Base-by-base conservation (phyloP, 352 stramenopile species). In the Phytophthora tentaculata region DNA sequence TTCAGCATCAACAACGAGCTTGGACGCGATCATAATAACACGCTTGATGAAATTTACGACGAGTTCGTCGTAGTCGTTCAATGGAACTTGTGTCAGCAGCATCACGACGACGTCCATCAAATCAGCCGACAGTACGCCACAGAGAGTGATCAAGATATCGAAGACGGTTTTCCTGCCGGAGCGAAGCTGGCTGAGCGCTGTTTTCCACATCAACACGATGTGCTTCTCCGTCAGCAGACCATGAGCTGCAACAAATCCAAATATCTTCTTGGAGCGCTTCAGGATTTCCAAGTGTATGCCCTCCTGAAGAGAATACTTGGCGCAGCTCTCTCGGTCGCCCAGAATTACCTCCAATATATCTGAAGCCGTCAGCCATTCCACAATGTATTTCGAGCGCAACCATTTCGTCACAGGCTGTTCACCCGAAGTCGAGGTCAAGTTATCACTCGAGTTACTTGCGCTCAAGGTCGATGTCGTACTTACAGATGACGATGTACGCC, bases 321-420 rank as follows among this genome's bases (percentile, higher is more conserved):
- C 48, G 54, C 88, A 92, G 10, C 69, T 73, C 39, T 90, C 81
- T 45, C 71, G 73, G 52, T 96, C 83, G 2, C 89, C 89, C 22
- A 95, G 68, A 19, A 96, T 85, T 26, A 96, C 84, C 66, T 96
- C 87, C 7, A 95, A 59, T 3, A 96, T 82, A 24, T 94, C 81
- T 3, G 86, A 94, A n/a, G 73, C 73, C 7, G 76, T 71, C 16
- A 96, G 64, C 89, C 89, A 96, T 48, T 95, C 81, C n/a, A 85
- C 79, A 49, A 95, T 76, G 49, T 88, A 91, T 53, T 86, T 88
- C 14, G 79, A 68, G 13, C 81, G 83, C 17, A 96, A 67, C 87
- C 89, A 95, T 45, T 89, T 91, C 9, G 87, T 83, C 23, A 76
- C 62, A 5, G 70, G 61, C 20, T 75, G 64, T 0, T 74, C 71